Percentiles rank a stretch among this genome's conserved stretches.
phyloP scores from a whole-genome alignment of 2,329 filamentous ascomycete genomes.

The Lizonia empirigonia region DNA sequence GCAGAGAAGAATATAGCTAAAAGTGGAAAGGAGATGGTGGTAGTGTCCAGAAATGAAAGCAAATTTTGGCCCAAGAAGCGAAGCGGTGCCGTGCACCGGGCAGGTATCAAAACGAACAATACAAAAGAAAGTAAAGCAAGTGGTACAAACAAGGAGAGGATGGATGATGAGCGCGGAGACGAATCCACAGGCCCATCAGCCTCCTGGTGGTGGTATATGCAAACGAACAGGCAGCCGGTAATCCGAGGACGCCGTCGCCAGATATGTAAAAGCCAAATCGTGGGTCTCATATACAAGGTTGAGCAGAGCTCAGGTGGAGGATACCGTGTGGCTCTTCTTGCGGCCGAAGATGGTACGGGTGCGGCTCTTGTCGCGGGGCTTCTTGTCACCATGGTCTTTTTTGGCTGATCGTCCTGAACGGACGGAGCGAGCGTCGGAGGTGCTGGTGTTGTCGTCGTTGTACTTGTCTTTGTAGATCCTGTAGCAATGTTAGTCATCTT shows the following conservation, averaged over 20 bases:
- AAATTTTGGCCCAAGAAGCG: constrained; percentile 23
- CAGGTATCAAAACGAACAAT: constrained; percentile 29
- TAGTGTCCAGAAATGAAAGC: constrained; percentile 18
- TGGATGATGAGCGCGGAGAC: constrained; percentile 4
- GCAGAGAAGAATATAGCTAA: background rate
- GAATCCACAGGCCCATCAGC: constrained; percentile 8
- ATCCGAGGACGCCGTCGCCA: constrained; percentile 43
- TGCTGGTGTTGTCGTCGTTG: constrained; percentile 54
- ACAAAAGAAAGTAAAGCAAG: constrained; percentile 20
- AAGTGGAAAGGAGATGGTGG: constrained; percentile 9
- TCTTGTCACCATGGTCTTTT: constrained; percentile 58
- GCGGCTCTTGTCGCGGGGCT: constrained; percentile 75
- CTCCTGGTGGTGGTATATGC: constrained; percentile 35
- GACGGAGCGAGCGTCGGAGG: constrained; percentile 51
- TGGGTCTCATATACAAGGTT: constrained; percentile 41
- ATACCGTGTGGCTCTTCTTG: constrained; percentile 53
- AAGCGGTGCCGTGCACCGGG: constrained; percentile 29
- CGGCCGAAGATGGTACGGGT: constrained; percentile 74
- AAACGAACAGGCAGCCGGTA: constrained; percentile 29
- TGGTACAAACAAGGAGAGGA: constrained; percentile 13
- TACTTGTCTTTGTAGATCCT: constrained; percentile 99
- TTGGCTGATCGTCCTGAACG: constrained; percentile 54
- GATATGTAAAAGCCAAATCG: constrained; percentile 36
- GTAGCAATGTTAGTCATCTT: constrained; percentile 3
- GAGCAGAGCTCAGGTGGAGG: constrained; percentile 18